Evolutionary conservation across 768 basidiomycete species (phyloP), one percentile per base, ranked within the genome.

Genomic region (Saitozyma sp.): DNA sequence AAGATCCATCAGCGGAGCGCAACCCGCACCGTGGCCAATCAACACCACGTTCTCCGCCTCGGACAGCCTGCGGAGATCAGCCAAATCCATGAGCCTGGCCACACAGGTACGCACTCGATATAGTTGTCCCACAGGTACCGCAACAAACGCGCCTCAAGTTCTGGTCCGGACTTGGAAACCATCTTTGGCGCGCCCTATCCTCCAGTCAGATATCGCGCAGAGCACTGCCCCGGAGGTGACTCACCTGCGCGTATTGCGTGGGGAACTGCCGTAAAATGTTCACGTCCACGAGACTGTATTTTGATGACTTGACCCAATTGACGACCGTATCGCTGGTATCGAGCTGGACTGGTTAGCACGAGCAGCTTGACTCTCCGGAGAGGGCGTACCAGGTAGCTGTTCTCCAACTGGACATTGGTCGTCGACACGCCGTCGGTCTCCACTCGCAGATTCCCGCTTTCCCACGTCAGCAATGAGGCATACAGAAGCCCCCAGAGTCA

Each of bases 111-210:
- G 62, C 69, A 96, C 94, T 89, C 87, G 64, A 98, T 83, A 73
- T 93, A 94, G 72, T 97, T 95, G 78, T 98, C 95, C 96, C 96
- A 99, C 10, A 98, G 78, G 76, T 97, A 95, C 4, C 84, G 83
- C 61, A 95, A 76, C 20, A 94, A 80, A 38, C 89, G 86, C 53
- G 68, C 77, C 74, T 79, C 59, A 56, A 54, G 20, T 62, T 67
- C 20, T 40, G 63, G 64, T 70, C 70, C 64, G 63, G 53, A 55
- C 43, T 66, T 67, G 8, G 46, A 46, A 29, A 71, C 57, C 63
- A 65, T 59, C 56, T 62, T 58, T 7, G 66, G 70, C 41, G 51
- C 62, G 19, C 53, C 59, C 62, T 64, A 45, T 8, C 40, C 41
- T 19, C 38, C 29, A 56, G 17, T 37, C 17, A 43, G 19, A 17